Evolutionary conservation across 2,329 filamentous ascomycete species (phyloP).

Genomic region (Diaporthe citrichinensis): DNA sequence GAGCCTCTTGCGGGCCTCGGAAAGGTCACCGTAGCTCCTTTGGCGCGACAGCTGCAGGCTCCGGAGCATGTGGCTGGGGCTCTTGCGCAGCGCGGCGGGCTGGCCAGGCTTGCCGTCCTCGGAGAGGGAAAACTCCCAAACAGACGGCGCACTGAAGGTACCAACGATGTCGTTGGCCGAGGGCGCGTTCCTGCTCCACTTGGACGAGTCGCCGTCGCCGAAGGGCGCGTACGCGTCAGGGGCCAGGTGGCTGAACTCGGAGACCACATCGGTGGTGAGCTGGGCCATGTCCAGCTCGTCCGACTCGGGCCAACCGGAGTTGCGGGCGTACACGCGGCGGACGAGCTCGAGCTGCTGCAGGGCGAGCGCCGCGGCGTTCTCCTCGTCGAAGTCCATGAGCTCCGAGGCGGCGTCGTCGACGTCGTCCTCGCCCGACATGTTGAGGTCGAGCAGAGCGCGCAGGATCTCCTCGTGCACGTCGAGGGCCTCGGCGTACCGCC

Average conservation of each 20-base stretch:
- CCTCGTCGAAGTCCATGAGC: constrained; percentile 41
- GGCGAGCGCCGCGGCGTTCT: constrained; percentile 41
- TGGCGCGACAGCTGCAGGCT: constrained; percentile 41
- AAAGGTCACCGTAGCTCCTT: constrained; percentile 41
- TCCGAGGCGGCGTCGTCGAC: constrained; percentile 39
- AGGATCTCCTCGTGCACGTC: constrained; percentile 42
- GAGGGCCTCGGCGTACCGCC: constrained; percentile 40
- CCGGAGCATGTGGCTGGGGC: constrained; percentile 41
- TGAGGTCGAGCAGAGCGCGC: constrained; percentile 41
- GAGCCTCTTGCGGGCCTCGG: constrained; percentile 38
- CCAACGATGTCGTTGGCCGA: constrained; percentile 35
- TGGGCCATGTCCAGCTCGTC: constrained; percentile 40
- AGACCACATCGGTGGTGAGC: constrained; percentile 40
- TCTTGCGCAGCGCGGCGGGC: constrained; percentile 39
- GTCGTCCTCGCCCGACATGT: constrained; percentile 38
- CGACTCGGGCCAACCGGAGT: constrained; percentile 41
- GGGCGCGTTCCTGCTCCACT: constrained; percentile 40
- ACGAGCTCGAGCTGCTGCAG: constrained; percentile 42
- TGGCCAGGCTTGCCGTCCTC: constrained; percentile 41
- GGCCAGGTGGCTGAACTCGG: constrained; percentile 39
- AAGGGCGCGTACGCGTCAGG: constrained; percentile 39
- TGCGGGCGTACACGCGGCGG: constrained; percentile 41
- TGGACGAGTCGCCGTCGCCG: constrained; percentile 40
- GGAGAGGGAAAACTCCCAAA: constrained; percentile 41
- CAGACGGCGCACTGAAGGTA: constrained; percentile 38